Evolutionary conservation across 257 asterid species (phyloP).

Genomic region (Fraxinus cuspidata): DNA sequence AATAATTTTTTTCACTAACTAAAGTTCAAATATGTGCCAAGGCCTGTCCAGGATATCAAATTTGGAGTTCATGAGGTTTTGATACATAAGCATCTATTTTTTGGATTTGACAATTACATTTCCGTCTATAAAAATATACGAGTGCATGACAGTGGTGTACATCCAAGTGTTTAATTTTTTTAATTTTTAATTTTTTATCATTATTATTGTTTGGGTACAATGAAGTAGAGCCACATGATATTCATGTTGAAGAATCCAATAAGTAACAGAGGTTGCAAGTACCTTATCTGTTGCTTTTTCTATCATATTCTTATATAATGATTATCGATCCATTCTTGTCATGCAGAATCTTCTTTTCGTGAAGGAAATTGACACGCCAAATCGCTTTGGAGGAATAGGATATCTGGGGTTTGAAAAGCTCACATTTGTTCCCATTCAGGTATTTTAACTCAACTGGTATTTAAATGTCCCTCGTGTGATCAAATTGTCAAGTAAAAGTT

Average conservation of each 20-base stretch:
- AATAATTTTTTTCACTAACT: neutral
- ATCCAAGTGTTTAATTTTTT: neutral
- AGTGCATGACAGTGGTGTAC: neutral
- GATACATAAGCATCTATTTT: neutral
- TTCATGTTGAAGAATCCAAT: neutral
- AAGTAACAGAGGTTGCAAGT: neutral
- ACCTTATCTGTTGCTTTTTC: neutral
- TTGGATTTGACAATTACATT: neutral
- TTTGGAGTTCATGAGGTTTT: neutral
- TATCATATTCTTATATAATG: slow-evolving; percentile 16
- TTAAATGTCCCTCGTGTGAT: neutral
- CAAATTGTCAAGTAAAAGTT: slow-evolving; percentile 1
- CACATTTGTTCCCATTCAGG: slow-evolving; percentile 96
- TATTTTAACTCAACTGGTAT: slow-evolving; percentile 25
- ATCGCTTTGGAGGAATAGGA: slow-evolving; percentile 82
- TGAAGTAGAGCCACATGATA: neutral
- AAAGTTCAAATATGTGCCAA: neutral
- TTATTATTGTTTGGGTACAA: neutral
- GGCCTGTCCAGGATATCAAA: neutral
- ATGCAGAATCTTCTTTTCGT: slow-evolving; percentile 85
- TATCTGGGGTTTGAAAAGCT: slow-evolving; percentile 93
- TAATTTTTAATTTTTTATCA: too few relatives aligned
- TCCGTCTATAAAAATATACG: neutral
- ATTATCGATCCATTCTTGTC: slow-evolving; percentile 28
- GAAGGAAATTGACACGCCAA: slow-evolving; percentile 73